Conservation (phyloP, 192 early-diverging fungal genomes). For the Pilobolus umbonatus region DNA sequence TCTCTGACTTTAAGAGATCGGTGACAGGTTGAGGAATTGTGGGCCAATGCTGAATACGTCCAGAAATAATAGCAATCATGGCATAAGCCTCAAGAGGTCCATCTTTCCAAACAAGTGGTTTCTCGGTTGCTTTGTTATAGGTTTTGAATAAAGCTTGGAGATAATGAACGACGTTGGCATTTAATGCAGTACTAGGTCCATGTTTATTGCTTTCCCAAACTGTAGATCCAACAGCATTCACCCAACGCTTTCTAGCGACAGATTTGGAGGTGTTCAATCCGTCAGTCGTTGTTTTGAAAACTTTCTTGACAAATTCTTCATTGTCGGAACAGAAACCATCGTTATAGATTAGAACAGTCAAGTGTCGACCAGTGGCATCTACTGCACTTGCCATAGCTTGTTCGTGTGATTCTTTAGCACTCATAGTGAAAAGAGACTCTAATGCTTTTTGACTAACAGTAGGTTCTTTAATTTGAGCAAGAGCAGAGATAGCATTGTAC, state of each 20-base stretch:
- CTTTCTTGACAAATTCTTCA: constrained; percentile 36
- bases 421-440: constrained; percentile 60
- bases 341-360: constrained; percentile 41
- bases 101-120: constrained; percentile 55
- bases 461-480: constrained; percentile 34
- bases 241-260: constrained; percentile 59
- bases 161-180: constrained; percentile 32
- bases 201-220: constrained; percentile 49
- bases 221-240: constrained; percentile 52
- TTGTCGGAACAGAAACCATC: constrained; percentile 25
- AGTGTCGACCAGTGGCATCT: constrained; percentile 52
- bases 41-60: constrained; percentile 36
- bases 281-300: constrained; percentile 45
- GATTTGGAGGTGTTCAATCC: constrained; percentile 60
- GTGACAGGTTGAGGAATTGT: constrained; percentile 9
- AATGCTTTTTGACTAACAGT: constrained; percentile 47
- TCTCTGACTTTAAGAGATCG: constrained; percentile 38
- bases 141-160: constrained; percentile 43
- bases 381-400: constrained; percentile 57
- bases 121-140: constrained; percentile 54
- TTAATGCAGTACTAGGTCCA: constrained; percentile 11
- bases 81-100: constrained; percentile 63
- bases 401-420: constrained; percentile 76
- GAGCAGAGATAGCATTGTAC: constrained; percentile 49
- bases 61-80: constrained; percentile 47